Conservation (phyloP, 352 stramenopile species). For the Phytophthora tentaculata region DNA sequence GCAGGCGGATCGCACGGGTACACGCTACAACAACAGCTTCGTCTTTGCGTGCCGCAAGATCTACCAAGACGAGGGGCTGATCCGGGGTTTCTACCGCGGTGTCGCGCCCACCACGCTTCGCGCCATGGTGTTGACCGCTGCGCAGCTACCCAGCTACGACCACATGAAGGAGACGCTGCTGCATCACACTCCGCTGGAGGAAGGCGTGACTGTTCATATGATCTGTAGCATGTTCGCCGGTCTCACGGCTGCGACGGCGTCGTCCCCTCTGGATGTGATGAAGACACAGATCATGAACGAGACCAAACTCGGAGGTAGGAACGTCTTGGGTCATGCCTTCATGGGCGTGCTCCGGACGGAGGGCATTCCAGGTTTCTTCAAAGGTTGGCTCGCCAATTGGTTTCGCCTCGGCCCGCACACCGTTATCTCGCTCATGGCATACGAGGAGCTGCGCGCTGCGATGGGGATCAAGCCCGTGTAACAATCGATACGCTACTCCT, state of each 20-base stretch:
- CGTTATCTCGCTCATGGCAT: constrained; percentile 81
- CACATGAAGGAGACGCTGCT: constrained; percentile 78
- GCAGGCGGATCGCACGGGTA: constrained; percentile 70
- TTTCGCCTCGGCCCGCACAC: constrained; percentile 75
- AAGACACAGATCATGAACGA: constrained; percentile 91
- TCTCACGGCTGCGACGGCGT: constrained; percentile 69
- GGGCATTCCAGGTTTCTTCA: constrained; percentile 75
- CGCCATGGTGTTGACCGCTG: constrained; percentile 76
- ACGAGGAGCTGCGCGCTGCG: constrained; percentile 64
- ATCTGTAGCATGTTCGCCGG: constrained; percentile 77
- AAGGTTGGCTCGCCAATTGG: constrained; percentile 81
- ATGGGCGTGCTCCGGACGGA: constrained; percentile 59
- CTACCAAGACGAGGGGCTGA: constrained; percentile 58
- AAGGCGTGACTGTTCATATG: constrained; percentile 69
- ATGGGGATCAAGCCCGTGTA: constrained; percentile 68
- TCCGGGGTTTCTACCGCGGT: constrained; percentile 76
- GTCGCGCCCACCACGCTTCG: constrained; percentile 70
- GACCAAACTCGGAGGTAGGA: constrained; percentile 38
- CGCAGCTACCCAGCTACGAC: constrained; percentile 83
- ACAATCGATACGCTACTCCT: no score
- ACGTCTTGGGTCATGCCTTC: constrained; percentile 61
- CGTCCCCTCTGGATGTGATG: constrained; percentile 81
- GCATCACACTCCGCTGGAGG: constrained; percentile 52
- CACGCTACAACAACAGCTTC: constrained; percentile 69
- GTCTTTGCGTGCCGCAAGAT: constrained; percentile 71